Evolutionary conservation across 495 filamentous ascomycete species (phyloP).

Genomic region (Annulohypoxylon maeteangense): DNA sequence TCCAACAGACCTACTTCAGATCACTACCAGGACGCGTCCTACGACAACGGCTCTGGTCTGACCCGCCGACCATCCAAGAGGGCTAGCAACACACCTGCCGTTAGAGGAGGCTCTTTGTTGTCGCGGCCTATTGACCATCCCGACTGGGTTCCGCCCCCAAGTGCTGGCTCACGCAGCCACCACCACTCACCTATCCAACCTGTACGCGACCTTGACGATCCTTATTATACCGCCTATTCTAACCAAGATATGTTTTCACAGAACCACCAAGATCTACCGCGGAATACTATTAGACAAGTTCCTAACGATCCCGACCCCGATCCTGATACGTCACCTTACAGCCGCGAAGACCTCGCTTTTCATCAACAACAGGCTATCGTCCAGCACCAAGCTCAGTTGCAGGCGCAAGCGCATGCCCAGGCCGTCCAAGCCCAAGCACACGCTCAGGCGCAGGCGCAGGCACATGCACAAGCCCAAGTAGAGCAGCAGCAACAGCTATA

Average conservation of each 20-base stretch:
- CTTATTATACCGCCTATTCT: conserved; percentile 49
- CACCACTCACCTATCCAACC: conserved; percentile 56
- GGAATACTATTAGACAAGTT: conserved; percentile 56
- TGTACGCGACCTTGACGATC: conserved; percentile 54
- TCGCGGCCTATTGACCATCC: conserved; percentile 51
- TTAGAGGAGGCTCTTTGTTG: conserved; percentile 40
- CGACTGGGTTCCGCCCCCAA: conserved; percentile 54
- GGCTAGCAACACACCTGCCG: conserved; percentile 52
- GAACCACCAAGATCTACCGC: conserved; percentile 50
- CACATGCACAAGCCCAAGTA: conserved; percentile 27
- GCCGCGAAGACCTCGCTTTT: conserved; percentile 51
- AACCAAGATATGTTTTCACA: conserved; percentile 54
- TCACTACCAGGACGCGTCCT: conserved; percentile 52
- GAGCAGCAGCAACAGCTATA: conserved; percentile 47
- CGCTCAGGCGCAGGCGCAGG: conserved; percentile 39
- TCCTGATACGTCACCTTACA: conserved; percentile 53
- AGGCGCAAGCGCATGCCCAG: conserved; percentile 41
- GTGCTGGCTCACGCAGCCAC: conserved; percentile 50
- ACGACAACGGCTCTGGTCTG: conserved; percentile 55
- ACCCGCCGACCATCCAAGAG: conserved; percentile 62
- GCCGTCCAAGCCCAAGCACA: conserved; percentile 41
- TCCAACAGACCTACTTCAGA: conserved; percentile 49
- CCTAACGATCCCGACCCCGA: conserved; percentile 36
- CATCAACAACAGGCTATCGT: conserved; percentile 55
- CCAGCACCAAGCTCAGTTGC: conserved; percentile 53